These are phyloP conservation scores for Infundibulicybe gibba DNA, from an alignment of 768 basidiomycete genomes.

Conservation along the genomic window DNA sequence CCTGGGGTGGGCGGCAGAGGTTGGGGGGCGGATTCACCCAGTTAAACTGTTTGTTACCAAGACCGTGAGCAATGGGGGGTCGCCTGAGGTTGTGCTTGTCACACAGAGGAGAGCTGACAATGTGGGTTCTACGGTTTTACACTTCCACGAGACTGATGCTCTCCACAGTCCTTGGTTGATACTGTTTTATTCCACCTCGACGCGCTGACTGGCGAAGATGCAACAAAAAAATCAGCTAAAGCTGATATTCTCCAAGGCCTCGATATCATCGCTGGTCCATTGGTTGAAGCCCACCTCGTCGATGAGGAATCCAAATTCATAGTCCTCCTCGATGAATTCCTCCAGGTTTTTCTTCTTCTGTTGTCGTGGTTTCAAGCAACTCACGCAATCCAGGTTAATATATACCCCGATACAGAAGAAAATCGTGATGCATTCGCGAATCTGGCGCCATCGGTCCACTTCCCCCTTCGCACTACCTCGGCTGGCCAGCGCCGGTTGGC, in stretches of 20 bases:
- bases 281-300: slow-evolving; percentile 58
- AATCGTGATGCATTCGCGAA: slow-evolving; percentile 40
- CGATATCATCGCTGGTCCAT: slow-evolving; percentile 56
- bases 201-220: slow-evolving; percentile 74
- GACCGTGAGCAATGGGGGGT: slow-evolving; percentile 41
- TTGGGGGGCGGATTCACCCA: slow-evolving; percentile 56
- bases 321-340: slow-evolving; percentile 69
- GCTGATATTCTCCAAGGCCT: slow-evolving; percentile 49
- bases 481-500: slow-evolving; percentile 42
- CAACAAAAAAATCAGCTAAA: slow-evolving; percentile 22
- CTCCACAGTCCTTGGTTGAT: slow-evolving; percentile 51
- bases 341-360: slow-evolving; percentile 55
- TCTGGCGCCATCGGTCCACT: slow-evolving; percentile 43
- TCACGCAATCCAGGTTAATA: slow-evolving; percentile 39
- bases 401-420: slow-evolving; percentile 61
- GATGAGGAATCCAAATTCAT: slow-evolving; percentile 44
- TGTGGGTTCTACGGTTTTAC: slow-evolving; percentile 32
- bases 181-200: slow-evolving; percentile 78
- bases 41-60: slow-evolving; percentile 57
- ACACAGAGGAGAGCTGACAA: slow-evolving; percentile 60
- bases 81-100: slow-evolving; percentile 60
- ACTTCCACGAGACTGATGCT: not conserved
- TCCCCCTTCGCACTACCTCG: slow-evolving; percentile 49
- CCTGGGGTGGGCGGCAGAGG: slow-evolving; percentile 56
- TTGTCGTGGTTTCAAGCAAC: not conserved